Base-by-base conservation (phyloP, 2,329 filamentous ascomycete species). In the Alternaria burnsii region DNA sequence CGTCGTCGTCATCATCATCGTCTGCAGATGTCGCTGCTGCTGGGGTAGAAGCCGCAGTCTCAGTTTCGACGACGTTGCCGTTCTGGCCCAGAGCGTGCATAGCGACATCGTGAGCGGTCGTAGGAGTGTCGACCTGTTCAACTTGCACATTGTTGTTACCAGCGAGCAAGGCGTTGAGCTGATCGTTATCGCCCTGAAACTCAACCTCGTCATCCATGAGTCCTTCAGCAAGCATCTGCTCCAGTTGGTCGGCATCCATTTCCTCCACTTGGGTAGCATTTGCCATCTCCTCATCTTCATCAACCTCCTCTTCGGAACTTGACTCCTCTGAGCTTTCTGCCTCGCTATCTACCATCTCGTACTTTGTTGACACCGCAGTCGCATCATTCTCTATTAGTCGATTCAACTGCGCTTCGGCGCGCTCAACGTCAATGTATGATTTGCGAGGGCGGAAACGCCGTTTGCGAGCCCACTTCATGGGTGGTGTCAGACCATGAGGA, bases 401-500 rank as follows among this genome's bases (percentile, higher is more conserved):
- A 65, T 93, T 88, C 34, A 96, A 92, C 68, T 91, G 87, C 57
- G 89, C 87, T 73, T 97, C 93, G 51, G 94, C 92, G 68, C 92
- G 90, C 74, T 94, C 90, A 63, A 95, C 94, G 66, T 94, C 91
- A 61, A 92, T 89, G 58, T 93, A 89, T 61, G 89, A 92, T 54
- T 94, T 87, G 3, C 92, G 89, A 74, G 94, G 93, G 59, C 93
- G 88, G 79, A 97, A 97, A 32, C 93, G 87, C 28, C 92, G 88
- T 76, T 92, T 93, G 43, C 91, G 85, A 43, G 91, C 92, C 82
- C 92, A 92, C 74, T 92, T 91, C 89, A 97, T 92, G 1, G 93
- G 93, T 5, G 93, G 92, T 2, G 93, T 95, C 20, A 97, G 82
- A 32, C 93, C 93, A 77, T 97, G 93, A 1, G 93, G 91, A 83